Base-by-base conservation (phyloP, 805 yeast species). In the Starmerella stellata region DNA sequence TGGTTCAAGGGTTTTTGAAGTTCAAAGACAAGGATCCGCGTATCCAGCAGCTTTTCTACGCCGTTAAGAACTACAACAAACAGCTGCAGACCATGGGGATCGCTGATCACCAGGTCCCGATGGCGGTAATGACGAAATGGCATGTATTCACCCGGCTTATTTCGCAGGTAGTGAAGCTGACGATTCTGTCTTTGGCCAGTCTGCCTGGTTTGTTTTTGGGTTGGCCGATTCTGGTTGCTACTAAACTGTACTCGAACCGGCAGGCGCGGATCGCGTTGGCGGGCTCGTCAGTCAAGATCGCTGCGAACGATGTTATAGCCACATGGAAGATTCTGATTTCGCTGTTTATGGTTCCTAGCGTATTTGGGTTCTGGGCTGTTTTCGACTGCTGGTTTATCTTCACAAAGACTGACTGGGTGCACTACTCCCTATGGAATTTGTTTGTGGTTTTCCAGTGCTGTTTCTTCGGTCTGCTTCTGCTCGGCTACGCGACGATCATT, bases 271-370 rank as follows among this genome's bases (percentile, higher is more conserved):
- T 71, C 35, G 98, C 96, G 0, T 64, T 90, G 43, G 85, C 83
- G 9, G 75, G 69, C 5, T 83, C 95, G 0, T 69, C 83, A 0
- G 98, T 90, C 18, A 90, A 90, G 56, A 75, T 90, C 43, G 74
- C 75, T 52, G 98, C 93, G 15, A 77, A 74, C 41, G 98, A 90
- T 57, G 95, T 90, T 20, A 70, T 90, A 43, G 96, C 96, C 2
- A 85, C 96, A 1, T 90, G 98, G 98, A 90, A 90, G 58, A 76
- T 90, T 35, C 64, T 90, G 45, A 82, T 87, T 30, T 74, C 85
- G 25, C 69, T 90, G 70, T 92, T 87, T 4, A 61, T 81, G 38
- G 92, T 95, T 0, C 98, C 98, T 2, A 56, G 81, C 31, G 62
- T 90, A 21, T 90, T 87, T 62, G 71, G 74, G 28, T 63, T 78